Evolutionary conservation across 495 filamentous ascomycete species (phyloP).

Genomic region (Gamarada debralockiae): DNA sequence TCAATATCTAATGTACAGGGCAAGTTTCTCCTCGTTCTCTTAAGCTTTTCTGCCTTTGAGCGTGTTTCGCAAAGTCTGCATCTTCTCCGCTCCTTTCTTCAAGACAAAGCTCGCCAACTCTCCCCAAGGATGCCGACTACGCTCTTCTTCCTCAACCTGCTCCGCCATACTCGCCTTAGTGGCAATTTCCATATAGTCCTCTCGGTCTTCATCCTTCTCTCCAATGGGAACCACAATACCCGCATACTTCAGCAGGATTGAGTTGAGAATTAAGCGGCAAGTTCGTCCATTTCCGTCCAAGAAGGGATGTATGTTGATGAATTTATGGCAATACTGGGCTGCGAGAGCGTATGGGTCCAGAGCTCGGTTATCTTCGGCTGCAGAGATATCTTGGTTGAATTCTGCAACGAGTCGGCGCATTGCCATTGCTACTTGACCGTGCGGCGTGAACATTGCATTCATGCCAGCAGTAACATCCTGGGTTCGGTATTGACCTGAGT

Average conservation of each 20-base stretch:
- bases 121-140: neutral
- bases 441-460: neutral
- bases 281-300: slow-evolving; percentile 35
- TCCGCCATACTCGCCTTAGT: neutral
- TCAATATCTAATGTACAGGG: too few species aligned
- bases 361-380: neutral
- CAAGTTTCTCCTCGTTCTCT: too few species aligned
- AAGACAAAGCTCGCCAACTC: neutral
- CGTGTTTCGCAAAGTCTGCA: neutral
- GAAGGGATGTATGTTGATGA: slow-evolving; percentile 37
- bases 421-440: neutral
- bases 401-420: neutral
- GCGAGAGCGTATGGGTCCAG: slow-evolving; percentile 34
- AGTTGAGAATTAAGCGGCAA: slow-evolving; percentile 34
- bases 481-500: slow-evolving; percentile 1
- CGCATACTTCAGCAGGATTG: slow-evolving; percentile 26
- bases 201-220: slow-evolving; percentile 10
- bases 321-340: slow-evolving; percentile 27
- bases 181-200: neutral
- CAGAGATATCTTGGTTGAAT: neutral
- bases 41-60: neutral
- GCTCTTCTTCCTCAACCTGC: neutral
- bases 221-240: slow-evolving; percentile 30
- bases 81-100: neutral
- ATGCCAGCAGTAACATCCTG: neutral